phyloP scores from a whole-genome alignment of 148 eudicot genomes.

The Rhododendron molle region DNA sequence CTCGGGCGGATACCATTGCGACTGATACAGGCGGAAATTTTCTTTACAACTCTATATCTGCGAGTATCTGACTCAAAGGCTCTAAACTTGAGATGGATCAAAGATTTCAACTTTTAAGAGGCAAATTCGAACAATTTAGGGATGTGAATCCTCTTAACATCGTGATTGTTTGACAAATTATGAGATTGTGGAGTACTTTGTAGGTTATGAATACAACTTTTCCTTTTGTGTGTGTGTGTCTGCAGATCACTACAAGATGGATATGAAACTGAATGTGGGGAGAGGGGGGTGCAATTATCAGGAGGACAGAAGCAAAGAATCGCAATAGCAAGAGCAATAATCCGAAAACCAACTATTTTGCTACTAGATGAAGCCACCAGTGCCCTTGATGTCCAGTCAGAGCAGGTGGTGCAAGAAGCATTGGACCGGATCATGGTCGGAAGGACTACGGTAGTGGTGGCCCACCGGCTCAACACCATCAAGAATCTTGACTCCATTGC shows the following conservation, averaged over 20 bases:
- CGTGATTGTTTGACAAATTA: neutral
- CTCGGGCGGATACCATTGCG: no score
- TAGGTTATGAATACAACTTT: neutral
- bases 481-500: constrained; percentile 65
- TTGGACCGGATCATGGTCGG: constrained; percentile 72
- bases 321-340: constrained; percentile 80
- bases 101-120: neutral
- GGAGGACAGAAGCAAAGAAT: constrained; percentile 87
- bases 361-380: constrained; percentile 88
- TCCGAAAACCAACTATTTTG: constrained; percentile 61
- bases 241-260: constrained; percentile 42
- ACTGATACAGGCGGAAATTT: neutral
- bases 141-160: neutral
- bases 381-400: constrained; percentile 80
- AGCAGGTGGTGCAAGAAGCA: constrained; percentile 81
- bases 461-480: constrained; percentile 81
- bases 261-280: constrained; percentile 85
- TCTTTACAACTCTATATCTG: neutral
- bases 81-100: neutral
- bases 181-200: neutral
- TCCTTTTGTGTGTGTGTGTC: neutral
- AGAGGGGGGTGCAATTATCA: constrained; percentile 77
- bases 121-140: neutral
- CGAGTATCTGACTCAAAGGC: neutral
- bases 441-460: constrained; percentile 78